Percentiles rank a stretch among this genome's conserved stretches.
phyloP scores from a whole-genome alignment of 352 stramenopile species.

The Blastocystis hominis region DNA sequence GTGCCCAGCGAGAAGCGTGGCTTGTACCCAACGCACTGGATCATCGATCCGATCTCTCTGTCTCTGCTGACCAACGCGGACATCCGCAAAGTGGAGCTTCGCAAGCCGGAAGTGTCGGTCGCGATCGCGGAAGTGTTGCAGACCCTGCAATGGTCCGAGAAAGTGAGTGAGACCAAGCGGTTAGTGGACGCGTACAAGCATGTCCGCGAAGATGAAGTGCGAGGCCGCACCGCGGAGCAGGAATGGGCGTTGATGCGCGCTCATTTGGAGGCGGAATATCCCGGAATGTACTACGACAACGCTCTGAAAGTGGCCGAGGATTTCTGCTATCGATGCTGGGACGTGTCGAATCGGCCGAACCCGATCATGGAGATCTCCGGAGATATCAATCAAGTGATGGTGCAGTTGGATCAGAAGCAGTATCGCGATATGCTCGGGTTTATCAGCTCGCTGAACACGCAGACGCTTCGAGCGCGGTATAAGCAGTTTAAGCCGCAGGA shows the following conservation, averaged over 20 bases:
- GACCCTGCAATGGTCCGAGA: background rate
- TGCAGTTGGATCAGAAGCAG: constrained; percentile 39
- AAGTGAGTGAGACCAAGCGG: background rate
- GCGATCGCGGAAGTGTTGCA: background rate
- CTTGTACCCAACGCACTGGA: constrained; percentile 12
- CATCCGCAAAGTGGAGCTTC: constrained; percentile 17
- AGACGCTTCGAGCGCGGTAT: constrained; percentile 38
- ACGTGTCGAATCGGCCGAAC: background rate
- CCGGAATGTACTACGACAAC: background rate
- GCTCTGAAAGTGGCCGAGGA: background rate
- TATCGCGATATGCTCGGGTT: constrained; percentile 40
- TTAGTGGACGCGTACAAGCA: constrained; percentile 6
- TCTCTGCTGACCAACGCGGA: background rate
- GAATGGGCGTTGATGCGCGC: constrained; percentile 8
- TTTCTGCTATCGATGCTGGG: constrained; percentile 28
- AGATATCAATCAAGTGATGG: background rate
- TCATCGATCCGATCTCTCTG: constrained; percentile 38
- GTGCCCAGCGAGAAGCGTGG: background rate
- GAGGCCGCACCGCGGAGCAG: background rate
- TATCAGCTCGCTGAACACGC: background rate
- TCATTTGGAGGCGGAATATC: background rate
- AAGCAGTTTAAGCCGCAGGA: background rate
- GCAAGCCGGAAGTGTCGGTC: constrained; percentile 8
- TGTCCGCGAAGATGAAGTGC: constrained; percentile 28
- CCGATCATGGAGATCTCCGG: constrained; percentile 16